Conservation (phyloP, 2,329 filamentous ascomycete genomes). For the Leptographium flavum region DNA sequence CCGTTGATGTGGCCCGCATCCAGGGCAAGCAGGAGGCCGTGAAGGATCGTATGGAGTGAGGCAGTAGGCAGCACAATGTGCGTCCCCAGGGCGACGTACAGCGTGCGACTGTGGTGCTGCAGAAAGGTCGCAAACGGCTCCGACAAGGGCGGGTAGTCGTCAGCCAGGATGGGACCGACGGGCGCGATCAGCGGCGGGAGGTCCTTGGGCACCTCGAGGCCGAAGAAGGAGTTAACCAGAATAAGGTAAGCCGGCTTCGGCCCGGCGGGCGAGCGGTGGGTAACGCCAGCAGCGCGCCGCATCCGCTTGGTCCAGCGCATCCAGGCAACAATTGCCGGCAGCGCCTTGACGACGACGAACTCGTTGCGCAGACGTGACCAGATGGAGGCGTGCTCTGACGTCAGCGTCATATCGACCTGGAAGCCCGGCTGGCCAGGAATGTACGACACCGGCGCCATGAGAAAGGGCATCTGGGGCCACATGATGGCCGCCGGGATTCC, state of each 20-base stretch:
- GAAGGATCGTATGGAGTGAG: neutral
- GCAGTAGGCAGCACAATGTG: neutral
- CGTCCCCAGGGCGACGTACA: neutral
- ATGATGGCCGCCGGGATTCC: neutral
- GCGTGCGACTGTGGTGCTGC: neutral
- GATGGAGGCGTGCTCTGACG: neutral
- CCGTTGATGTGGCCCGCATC: neutral
- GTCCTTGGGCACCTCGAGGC: neutral
- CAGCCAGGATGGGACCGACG: neutral
- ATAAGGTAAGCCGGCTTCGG: neutral
- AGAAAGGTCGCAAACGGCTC: neutral
- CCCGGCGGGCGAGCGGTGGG: neutral
- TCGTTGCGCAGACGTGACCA: neutral
- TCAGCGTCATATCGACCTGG: neutral
- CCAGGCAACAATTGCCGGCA: neutral
- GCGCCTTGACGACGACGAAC: neutral
- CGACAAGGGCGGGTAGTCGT: neutral
- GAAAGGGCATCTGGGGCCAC: neutral
- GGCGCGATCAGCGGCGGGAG: neutral
- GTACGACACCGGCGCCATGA: neutral
- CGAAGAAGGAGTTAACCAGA: conserved; percentile 1
- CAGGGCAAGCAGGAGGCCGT: neutral
- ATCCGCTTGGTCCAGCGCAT: neutral
- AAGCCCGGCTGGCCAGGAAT: conserved; percentile 1
- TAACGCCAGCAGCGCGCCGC: neutral